Conservation (phyloP, 2,329 filamentous ascomycete genomes). For the Blastomyces percursus region DNA sequence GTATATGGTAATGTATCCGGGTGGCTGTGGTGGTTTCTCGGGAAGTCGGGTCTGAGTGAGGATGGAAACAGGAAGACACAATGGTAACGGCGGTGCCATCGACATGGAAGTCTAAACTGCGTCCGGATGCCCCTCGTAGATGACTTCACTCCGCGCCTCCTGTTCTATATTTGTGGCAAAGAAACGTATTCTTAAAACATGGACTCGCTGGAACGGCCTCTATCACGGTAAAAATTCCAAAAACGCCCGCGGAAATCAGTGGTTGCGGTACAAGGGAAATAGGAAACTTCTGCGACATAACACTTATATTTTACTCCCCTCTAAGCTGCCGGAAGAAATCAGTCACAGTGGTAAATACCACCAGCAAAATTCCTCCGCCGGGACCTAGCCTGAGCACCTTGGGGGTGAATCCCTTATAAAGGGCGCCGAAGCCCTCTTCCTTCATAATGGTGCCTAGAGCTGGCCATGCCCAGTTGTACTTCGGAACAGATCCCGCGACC, state of each 20-base stretch:
- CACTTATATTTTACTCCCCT: slow-evolving; percentile 24
- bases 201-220: neutral
- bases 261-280: neutral
- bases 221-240: neutral
- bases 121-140: too few relatives aligned
- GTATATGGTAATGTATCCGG: neutral
- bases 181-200: neutral
- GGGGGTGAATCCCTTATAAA: slow-evolving; percentile 97
- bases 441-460: slow-evolving; percentile 74
- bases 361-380: slow-evolving; percentile 50
- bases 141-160: neutral
- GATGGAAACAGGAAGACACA: neutral
- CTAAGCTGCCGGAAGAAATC: slow-evolving; percentile 78
- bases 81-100: neutral
- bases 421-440: slow-evolving; percentile 81
- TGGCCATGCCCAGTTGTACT: slow-evolving; percentile 99
- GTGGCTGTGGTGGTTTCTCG: neutral
- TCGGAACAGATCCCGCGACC: slow-evolving; percentile 67
- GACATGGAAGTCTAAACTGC: neutral
- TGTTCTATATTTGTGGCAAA: neutral
- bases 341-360: slow-evolving; percentile 41
- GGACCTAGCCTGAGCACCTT: slow-evolving; percentile 76
- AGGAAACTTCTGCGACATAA: neutral
- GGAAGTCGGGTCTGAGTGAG: neutral
- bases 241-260: neutral